Evolutionary conservation across 768 basidiomycete species (phyloP), one percentile per base, ranked within the genome.

Genomic region (Fomitopsis serialis): DNA sequence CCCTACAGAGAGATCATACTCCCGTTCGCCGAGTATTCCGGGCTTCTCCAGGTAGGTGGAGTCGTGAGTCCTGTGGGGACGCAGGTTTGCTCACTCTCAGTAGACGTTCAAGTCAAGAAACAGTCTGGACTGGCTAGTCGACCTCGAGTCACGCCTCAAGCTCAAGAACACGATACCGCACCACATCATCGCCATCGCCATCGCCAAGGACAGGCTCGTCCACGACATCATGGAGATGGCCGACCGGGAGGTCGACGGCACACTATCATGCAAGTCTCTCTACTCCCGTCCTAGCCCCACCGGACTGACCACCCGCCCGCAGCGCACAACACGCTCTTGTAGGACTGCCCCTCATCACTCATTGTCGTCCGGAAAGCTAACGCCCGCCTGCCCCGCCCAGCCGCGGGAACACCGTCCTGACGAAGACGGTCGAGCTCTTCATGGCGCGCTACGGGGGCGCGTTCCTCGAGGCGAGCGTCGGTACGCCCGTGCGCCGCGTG

Each of bases 391-490:
- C 29, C 19, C 44, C 22, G 6, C n/a, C 19, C 36, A 66, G 65
- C 84, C 54, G 91, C 81, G 69, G 67, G n/a, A 78, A 76, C 57
- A 76, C 72, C 6, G 69, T 74, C 7, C 66, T 78, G 43, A 78
- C 78, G 25, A 78, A 77, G 63, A 82, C 85, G 24, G 80, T 92
- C 71, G 91, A 93, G 61, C 70, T 83, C 5, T 84, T 82, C 60
- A 90, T 95, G 82, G 74, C 75, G n/a, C 83, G 81, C 72, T 88
- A 92, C 61, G 91, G 91, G n/a, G 81, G 75, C 61, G 72, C 74
- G 1, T 93, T 92, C 63, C 76, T 96, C 21, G 89, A 92, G 63
- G 81, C 82, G 12, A 89, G 88, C 61, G 78, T 96, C 40, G 92
- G 91, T 5, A 66, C 69, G 24, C 75, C 82, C 42, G 76, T 96